A percentile compares a stretch with the other conserved stretches of the same genome.
phyloP scores from a whole-genome alignment of 1,284 basidiomycete species.

The Microbotryum violaceum region DNA sequence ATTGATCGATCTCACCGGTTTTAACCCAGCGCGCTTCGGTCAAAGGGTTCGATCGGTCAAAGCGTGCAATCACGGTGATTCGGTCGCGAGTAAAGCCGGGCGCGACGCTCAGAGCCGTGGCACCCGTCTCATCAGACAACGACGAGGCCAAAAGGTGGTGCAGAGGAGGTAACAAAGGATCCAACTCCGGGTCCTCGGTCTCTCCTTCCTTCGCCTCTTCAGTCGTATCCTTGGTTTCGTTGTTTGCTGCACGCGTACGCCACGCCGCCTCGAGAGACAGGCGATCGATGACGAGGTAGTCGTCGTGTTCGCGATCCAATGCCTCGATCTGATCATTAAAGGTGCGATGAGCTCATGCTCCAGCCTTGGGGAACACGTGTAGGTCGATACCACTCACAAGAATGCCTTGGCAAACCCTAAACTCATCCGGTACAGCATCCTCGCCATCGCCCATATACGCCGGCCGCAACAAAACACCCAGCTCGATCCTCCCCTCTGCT shows the following conservation, averaged over 20 bases:
- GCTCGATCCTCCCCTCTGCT: conserved; percentile 75
- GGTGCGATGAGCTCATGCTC: too few relatives aligned
- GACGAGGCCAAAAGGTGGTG: conserved; percentile 27
- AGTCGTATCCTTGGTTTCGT: neutral
- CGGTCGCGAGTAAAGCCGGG: conserved; percentile 9
- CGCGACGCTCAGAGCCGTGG: conserved; percentile 1
- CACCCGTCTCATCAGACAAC: neutral
- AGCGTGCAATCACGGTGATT: conserved; percentile 48
- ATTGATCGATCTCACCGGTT: conserved; percentile 84
- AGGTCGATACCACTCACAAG: conserved; percentile 49
- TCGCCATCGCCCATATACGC: conserved; percentile 40
- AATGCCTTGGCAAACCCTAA: conserved; percentile 56
- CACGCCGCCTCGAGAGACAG: conserved; percentile 29
- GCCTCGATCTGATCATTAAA: conserved; percentile 56
- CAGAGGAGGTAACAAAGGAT: conserved; percentile 34
- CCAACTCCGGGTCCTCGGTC: conserved; percentile 6
- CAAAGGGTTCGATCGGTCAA: conserved; percentile 77
- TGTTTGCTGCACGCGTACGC: conserved; percentile 2
- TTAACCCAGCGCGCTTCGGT: conserved; percentile 95
- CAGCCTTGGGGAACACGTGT: too few relatives aligned
- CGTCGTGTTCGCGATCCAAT: conserved; percentile 55
- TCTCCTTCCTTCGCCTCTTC: neutral
- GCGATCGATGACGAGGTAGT: conserved; percentile 34
- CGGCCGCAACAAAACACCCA: conserved; percentile 54
- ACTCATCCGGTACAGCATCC: conserved; percentile 46